Evolutionary conservation across 2,329 filamentous ascomycete genomes (phyloP).

Genomic region (Parastagonospora avenae): DNA sequence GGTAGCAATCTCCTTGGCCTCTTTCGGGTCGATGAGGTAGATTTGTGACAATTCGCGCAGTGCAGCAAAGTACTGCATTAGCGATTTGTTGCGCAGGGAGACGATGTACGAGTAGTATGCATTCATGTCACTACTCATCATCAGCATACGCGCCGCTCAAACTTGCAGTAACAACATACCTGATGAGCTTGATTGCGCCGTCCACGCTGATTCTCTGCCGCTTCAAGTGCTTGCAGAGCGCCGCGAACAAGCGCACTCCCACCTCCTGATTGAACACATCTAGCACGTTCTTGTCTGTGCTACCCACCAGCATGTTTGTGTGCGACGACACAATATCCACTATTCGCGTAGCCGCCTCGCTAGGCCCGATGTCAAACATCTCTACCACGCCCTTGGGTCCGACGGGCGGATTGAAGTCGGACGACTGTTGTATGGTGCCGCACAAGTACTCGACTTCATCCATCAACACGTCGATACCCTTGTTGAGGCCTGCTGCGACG

Average conservation of each 20-base stretch:
- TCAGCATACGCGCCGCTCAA: not conserved
- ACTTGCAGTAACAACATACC: slow-evolving; percentile 48
- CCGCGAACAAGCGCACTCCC: slow-evolving; percentile 86
- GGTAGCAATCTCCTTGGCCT: slow-evolving; percentile 92
- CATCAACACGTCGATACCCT: slow-evolving; percentile 97
- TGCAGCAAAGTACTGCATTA: slow-evolving; percentile 89
- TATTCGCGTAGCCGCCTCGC: slow-evolving; percentile 76
- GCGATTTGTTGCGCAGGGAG: slow-evolving; percentile 78
- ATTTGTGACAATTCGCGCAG: slow-evolving; percentile 93
- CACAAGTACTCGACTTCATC: slow-evolving; percentile 96
- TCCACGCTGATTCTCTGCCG: slow-evolving; percentile 89
- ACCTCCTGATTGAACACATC: slow-evolving; percentile 99
- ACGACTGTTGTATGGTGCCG: slow-evolving; percentile 81
- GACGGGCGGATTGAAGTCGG: slow-evolving; percentile 82
- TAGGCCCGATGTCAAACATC: slow-evolving; percentile 71
- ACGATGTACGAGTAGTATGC: slow-evolving; percentile 86
- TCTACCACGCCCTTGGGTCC: slow-evolving; percentile 40
- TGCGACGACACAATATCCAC: slow-evolving; percentile 86
- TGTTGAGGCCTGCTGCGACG: slow-evolving; percentile 93
- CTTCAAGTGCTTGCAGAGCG: slow-evolving; percentile 96
- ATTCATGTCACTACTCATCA: slow-evolving; percentile 77
- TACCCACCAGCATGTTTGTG: slow-evolving; percentile 89
- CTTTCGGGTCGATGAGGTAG: slow-evolving; percentile 83
- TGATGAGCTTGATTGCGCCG: slow-evolving; percentile 88
- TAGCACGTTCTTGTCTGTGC: slow-evolving; percentile 96